Percentiles rank a stretch among this genome's conserved stretches.
Conservation (phyloP, 768 basidiomycete genomes). For the Leccinum truebloodii region DNA sequence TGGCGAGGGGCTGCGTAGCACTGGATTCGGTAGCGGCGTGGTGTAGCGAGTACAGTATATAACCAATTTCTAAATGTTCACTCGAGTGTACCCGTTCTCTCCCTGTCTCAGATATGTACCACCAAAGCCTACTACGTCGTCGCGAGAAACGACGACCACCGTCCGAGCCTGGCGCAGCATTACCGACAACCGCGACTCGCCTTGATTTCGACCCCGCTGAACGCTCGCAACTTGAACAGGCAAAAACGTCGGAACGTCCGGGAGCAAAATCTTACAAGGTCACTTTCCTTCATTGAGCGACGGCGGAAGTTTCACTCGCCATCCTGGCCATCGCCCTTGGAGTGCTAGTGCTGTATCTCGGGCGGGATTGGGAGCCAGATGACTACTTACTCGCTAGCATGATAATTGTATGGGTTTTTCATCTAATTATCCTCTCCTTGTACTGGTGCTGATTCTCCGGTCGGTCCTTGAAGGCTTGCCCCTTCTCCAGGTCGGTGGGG, state of each 20-base stretch:
- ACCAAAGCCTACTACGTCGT: conserved; percentile 10
- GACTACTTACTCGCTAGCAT: conserved; percentile 68
- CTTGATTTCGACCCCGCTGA: conserved; percentile 63
- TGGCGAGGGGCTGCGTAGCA: conserved; percentile 19
- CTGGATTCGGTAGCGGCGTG: conserved; percentile 2
- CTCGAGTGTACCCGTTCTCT: no score
- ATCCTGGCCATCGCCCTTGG: conserved; percentile 57
- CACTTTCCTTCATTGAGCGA: conserved; percentile 77
- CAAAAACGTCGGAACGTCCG: conserved; percentile 51
- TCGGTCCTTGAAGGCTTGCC: conserved; percentile 37
- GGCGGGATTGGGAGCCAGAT: conserved; percentile 75
- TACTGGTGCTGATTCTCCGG: not conserved
- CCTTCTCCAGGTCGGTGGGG: conserved; percentile 62
- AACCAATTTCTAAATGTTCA: no score
- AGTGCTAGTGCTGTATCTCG: conserved; percentile 62
- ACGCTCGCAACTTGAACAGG: conserved; percentile 16
- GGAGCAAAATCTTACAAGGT: conserved; percentile 79
- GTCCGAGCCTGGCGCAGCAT: not conserved
- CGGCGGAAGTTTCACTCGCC: conserved; percentile 59
- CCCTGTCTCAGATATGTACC: conserved; percentile 1
- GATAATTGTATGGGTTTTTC: conserved; percentile 51
- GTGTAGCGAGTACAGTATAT: no score
- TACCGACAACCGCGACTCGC: conserved; percentile 7
- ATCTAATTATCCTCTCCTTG: not conserved
- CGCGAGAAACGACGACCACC: conserved; percentile 6